Evolutionary conservation across 257 asterid species (phyloP), one percentile per base, ranked within the genome.

Genomic region (Ballota nigra): DNA sequence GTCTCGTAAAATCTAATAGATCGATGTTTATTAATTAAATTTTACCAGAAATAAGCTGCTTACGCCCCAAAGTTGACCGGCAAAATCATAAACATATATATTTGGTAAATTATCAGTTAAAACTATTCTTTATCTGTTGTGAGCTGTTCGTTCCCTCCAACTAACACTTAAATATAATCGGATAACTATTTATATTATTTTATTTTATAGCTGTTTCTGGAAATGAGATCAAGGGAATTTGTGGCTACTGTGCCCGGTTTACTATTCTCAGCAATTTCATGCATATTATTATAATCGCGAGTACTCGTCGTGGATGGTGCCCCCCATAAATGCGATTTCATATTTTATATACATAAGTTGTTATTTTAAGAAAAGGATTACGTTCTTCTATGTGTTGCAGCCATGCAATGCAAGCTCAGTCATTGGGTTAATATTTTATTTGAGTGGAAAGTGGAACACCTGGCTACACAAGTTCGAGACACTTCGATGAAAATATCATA

Each of bases 111-210:
- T 49, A 75, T 69, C 66, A 62, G 70, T 56, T 62, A 63, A 77
- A 47, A 45, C 13, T 65, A 66, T 75, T 33, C 47, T 20, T 53
- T 65, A 55, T 43, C 60, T 69, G 56, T 49, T 75, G 64, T 57
- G 73, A 80, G 83, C 79, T 82, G 87, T 80, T 80, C 68, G 81
- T 71, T 83, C 71, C 43, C 71, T 81, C 75, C 83, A 83, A 81
- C 86, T 80, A 79, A 83, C 78, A 68, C 74, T 53, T 73, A 72
- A 66, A 71, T 73, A 60, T 60, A 56, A 61, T 3, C 38, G 55
- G n/a, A 47, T 1, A 26, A 47, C 22, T 20, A 22, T 2, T 22
- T 51, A 18, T 18, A 8, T 3, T 36, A 5, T 16, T 16, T 34
- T 34, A 7, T 19, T 52, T 0, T 52, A 9, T 55, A 60, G 29